phyloP scores from a whole-genome alignment of 495 filamentous ascomycete genomes.

The Massariosphaeria phaeospora region DNA sequence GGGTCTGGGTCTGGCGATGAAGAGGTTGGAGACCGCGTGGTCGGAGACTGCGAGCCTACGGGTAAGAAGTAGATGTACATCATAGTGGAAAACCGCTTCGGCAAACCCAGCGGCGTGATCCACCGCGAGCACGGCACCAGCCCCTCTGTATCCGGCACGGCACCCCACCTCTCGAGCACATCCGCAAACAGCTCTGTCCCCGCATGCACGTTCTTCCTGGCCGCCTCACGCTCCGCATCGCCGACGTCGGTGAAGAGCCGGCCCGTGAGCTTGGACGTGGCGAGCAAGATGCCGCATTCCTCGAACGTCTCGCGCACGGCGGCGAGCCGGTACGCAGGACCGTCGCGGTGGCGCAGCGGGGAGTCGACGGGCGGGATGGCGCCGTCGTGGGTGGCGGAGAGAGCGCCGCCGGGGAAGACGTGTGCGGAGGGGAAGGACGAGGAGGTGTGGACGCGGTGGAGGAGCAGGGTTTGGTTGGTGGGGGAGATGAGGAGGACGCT shows the following conservation, averaged over 20 bases:
- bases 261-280: slow-evolving; percentile 46
- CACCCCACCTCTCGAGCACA: slow-evolving; percentile 61
- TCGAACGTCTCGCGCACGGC: slow-evolving; percentile 92
- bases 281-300: slow-evolving; percentile 85
- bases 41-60: slow-evolving; percentile 46
- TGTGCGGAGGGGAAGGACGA: slow-evolving; percentile 85
- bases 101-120: slow-evolving; percentile 71
- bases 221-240: slow-evolving; percentile 57
- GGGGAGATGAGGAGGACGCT: slow-evolving; percentile 85
- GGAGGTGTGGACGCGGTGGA: slow-evolving; percentile 78
- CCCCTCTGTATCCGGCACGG: slow-evolving; percentile 58
- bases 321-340: slow-evolving; percentile 62
- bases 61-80: slow-evolving; percentile 98
- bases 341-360: slow-evolving; percentile 58
- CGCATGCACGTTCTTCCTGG: slow-evolving; percentile 62
- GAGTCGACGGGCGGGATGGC: slow-evolving; percentile 47
- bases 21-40: neutral
- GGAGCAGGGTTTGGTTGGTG: slow-evolving; percentile 76
- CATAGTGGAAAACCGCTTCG: slow-evolving; percentile 79
- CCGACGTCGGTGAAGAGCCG: slow-evolving; percentile 52
- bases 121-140: slow-evolving; percentile 85
- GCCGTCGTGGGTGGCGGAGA: slow-evolving; percentile 67
- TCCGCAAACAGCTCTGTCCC: slow-evolving; percentile 56
- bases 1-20: neutral
- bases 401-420: slow-evolving; percentile 93